Evolutionary conservation across 345 rosid genomes (phyloP).

Genomic region (Microcos paniculata): DNA sequence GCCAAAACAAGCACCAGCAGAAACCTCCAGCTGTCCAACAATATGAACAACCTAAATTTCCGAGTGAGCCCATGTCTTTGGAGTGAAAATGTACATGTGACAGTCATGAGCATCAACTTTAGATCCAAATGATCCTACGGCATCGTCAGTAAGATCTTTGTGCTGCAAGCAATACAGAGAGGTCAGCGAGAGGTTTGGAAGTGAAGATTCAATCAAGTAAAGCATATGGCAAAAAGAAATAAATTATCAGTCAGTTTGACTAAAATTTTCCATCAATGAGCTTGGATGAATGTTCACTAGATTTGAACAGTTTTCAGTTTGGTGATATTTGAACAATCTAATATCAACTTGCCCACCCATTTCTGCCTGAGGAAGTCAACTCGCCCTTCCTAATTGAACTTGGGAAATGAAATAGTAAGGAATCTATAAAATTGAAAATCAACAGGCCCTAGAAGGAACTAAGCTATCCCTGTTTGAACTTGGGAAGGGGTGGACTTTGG

Average conservation of each 20-base stretch:
- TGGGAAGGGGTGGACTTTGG: neutral
- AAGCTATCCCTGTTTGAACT: neutral
- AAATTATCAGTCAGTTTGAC: neutral
- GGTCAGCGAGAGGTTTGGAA: neutral
- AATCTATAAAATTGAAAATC: neutral
- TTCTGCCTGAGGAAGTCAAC: too few species aligned
- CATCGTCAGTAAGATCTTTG: conserved; percentile 44
- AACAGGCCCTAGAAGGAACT: neutral
- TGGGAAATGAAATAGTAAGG: too few species aligned
- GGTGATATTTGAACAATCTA: neutral
- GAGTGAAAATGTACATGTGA: conserved; percentile 65
- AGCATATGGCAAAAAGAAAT: neutral
- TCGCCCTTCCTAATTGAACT: too few species aligned
- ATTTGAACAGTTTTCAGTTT: neutral
- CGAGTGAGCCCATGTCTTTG: conserved; percentile 33
- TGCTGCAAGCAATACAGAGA: conserved; percentile 37
- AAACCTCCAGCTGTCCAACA: neutral
- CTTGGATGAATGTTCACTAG: neutral
- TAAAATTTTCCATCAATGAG: neutral
- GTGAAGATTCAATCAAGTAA: neutral
- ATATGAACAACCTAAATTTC: conserved; percentile 26
- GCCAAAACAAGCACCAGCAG: neutral
- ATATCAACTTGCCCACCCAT: neutral
- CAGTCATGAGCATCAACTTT: conserved; percentile 68
- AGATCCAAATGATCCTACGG: conserved; percentile 58